phyloP scores from a whole-genome alignment of 768 basidiomycete genomes.

The Pisolithus tinctorius region DNA sequence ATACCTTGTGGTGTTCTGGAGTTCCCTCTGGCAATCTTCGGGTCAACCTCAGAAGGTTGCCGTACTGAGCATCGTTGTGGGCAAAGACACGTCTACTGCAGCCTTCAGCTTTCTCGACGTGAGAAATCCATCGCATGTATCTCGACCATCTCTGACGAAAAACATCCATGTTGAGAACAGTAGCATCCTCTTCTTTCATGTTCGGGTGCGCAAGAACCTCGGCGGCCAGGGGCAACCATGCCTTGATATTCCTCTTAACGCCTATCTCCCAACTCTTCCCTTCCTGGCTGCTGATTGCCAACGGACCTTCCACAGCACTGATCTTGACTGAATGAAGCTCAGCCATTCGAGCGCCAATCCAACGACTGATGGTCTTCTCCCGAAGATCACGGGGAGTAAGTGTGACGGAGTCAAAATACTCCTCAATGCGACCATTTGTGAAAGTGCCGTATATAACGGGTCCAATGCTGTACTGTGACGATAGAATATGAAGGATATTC shows the following conservation, averaged over 20 bases:
- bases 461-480: conserved; percentile 81
- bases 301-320: conserved; percentile 48
- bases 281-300: conserved; percentile 32
- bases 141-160: conserved; percentile 60
- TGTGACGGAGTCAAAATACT: conserved; percentile 87
- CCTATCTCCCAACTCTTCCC: conserved; percentile 50
- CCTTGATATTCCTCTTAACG: conserved; percentile 57
- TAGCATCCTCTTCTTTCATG: conserved; percentile 38
- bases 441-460: conserved; percentile 94
- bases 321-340: conserved; percentile 93
- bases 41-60: conserved; percentile 77
- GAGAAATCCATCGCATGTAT: conserved; percentile 66
- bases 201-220: conserved; percentile 63
- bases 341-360: conserved; percentile 93
- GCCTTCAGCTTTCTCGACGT: conserved; percentile 49
- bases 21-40: conserved; percentile 40
- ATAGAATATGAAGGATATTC: conserved; percentile 82
- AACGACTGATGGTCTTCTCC: neutral
- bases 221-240: conserved; percentile 68
- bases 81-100: conserved; percentile 68
- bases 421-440: conserved; percentile 90
- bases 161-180: conserved; percentile 54
- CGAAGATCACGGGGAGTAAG: conserved; percentile 44
- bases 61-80: conserved; percentile 96
- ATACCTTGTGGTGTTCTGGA: conserved; percentile 74